Percentiles rank a stretch among this genome's conserved stretches.
These are phyloP conservation scores for Imleria badia DNA, from an alignment of 768 basidiomycete genomes.

Conservation along the genomic window DNA sequence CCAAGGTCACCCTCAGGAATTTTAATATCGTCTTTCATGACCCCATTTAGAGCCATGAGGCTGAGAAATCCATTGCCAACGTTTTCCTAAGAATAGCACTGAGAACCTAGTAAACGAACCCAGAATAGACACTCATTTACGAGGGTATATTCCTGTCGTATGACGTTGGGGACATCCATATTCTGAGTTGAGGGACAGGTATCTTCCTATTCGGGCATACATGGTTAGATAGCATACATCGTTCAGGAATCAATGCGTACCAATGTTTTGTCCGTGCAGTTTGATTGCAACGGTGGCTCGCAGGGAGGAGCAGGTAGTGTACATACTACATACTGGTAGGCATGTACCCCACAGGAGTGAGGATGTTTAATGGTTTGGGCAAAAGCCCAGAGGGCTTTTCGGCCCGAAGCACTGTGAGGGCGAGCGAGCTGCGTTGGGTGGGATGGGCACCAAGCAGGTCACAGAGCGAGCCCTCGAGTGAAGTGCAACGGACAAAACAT, in stretches of 20 bases:
- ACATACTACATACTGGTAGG: too few species aligned
- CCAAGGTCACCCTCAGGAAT: conserved; percentile 88
- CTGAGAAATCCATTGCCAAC: conserved; percentile 95
- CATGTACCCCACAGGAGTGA: too few species aligned
- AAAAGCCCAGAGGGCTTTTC: too few species aligned
- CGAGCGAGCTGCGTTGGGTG: too few species aligned
- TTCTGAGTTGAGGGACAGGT: conserved; percentile 98
- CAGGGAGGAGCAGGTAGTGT: too few species aligned
- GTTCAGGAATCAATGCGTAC: conserved; percentile 41
- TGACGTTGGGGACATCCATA: conserved; percentile 98
- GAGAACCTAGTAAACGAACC: not conserved
- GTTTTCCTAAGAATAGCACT: conserved; percentile 54
- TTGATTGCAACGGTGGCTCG: too few species aligned
- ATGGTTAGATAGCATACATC: conserved; percentile 1
- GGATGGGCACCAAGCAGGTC: too few species aligned
- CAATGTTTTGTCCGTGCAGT: conserved; percentile 96
- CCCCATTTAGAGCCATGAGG: conserved; percentile 82
- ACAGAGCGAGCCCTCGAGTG: too few species aligned
- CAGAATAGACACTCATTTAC: conserved; percentile 40
- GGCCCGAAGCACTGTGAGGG: too few species aligned
- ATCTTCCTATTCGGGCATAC: conserved; percentile 64
- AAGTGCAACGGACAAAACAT: too few species aligned
- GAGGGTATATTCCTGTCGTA: conserved; percentile 87
- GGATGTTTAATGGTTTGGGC: too few species aligned
- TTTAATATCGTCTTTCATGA: conserved; percentile 90